Base-by-base conservation (phyloP, 345 rosid genomes). In the Citrus australasica region DNA sequence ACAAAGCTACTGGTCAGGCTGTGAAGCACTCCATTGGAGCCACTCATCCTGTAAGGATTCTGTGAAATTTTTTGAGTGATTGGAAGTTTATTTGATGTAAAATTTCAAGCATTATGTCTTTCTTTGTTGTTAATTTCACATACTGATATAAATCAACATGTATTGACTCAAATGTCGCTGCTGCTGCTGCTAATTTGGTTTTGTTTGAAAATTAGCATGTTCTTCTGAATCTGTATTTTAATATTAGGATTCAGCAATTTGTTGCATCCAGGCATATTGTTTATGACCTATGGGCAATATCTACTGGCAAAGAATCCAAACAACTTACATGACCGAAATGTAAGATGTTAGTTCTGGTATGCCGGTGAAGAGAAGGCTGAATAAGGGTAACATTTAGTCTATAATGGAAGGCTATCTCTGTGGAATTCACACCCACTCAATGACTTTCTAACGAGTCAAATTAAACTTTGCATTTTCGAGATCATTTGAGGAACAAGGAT, bases 1-100 rank as follows among this genome's bases (percentile, higher is more conserved):
- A 96, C 82, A 94, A 92, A 83, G 95, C 89, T 69, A 91, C 94
- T 68, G 95, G 97, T 71, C 88, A 89, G 85, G 99, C 97, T 66
- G 68, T 96, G 59, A 94, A 94, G 83, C 99, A 94, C 82, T 89
- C 97, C 25, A 68, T 84, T 42, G 99, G 95, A 84, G 95, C 79
- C 60, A 55, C 90, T 66, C 89, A 89, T 61, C 99, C 99, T 7
- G 99, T 96, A 89, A 94, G 91, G 75, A 38, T 53, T 74, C 35
- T 21, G 6, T 72, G 37, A 27, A 14, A 5, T 42, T 19, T 40
- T 53, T 53, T 40, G 3, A 38, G 16, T 24, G 14, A 33, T n/a
- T 59, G 33, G 14, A 24, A 37, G 42, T 59, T 73, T 35, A 33
- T 32, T 56, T 10, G 28, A 37, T 40, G 51, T 1, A 28, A 16